These are phyloP conservation scores for Ajuga chamaepitys DNA, from an alignment of 257 asterid genomes.

Conservation along the genomic window DNA sequence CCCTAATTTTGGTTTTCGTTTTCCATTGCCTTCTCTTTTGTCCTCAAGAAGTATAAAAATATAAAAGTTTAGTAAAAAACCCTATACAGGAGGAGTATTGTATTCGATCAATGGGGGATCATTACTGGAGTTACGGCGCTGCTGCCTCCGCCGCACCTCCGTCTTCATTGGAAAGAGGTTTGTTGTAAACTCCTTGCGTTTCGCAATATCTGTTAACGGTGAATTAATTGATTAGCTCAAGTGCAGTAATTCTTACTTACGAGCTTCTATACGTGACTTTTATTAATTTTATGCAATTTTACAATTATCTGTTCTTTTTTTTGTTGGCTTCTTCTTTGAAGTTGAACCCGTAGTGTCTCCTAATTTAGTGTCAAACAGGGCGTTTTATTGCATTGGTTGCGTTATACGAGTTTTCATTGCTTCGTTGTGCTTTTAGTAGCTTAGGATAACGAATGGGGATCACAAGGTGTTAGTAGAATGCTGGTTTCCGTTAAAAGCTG, in stretches of 20 bases:
- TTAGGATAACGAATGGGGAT: neutral
- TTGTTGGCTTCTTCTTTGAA: neutral
- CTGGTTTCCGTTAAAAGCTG: neutral
- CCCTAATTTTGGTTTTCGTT: too few relatives aligned
- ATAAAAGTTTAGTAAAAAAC: neutral
- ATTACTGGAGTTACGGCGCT: slow-evolving; percentile 41
- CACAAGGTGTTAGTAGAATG: neutral
- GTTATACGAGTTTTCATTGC: neutral
- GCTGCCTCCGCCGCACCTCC: slow-evolving; percentile 24
- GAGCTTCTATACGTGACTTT: neutral
- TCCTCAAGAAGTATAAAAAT: too few relatives aligned
- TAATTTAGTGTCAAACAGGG: neutral
- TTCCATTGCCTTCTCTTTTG: too few relatives aligned
- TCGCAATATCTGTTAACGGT: too few relatives aligned
- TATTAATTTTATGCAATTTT: neutral
- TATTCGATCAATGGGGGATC: slow-evolving; percentile 44
- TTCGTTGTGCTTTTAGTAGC: neutral
- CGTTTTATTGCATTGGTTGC: neutral
- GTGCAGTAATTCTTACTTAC: neutral
- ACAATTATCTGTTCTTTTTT: neutral
- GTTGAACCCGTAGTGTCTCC: neutral
- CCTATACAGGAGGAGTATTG: neutral
- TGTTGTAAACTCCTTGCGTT: too few relatives aligned
- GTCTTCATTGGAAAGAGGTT: slow-evolving; percentile 32
- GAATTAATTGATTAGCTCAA: neutral